phyloP scores from a whole-genome alignment of 73 alveolate genomes.

The Stentor roeselii region DNA sequence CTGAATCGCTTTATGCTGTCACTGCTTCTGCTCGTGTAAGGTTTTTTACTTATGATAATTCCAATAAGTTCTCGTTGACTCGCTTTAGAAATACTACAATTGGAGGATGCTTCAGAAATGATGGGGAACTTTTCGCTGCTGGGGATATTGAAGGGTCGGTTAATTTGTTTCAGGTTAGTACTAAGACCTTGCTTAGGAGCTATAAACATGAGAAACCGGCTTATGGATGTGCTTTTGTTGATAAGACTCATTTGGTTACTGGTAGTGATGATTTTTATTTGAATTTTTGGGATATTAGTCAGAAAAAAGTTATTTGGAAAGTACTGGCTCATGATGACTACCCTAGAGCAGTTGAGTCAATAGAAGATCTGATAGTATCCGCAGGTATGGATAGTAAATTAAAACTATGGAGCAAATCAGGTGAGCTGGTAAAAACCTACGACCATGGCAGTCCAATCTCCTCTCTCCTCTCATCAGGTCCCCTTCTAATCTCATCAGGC shows the following conservation, averaged over 20 bases:
- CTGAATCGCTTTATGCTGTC: background rate
- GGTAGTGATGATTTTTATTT: constrained; percentile 1
- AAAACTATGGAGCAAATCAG: background rate
- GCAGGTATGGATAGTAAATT: constrained; percentile 20
- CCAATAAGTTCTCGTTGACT: background rate
- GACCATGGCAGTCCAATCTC: constrained; percentile 10
- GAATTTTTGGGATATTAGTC: background rate
- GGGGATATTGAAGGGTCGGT: constrained; percentile 24
- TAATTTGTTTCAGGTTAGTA: background rate
- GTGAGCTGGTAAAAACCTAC: background rate
- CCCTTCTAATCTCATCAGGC: constrained; percentile 6
- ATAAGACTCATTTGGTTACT: background rate
- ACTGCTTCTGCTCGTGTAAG: constrained; percentile 12
- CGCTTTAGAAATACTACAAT: background rate
- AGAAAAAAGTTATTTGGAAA: background rate
- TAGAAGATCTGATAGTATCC: background rate
- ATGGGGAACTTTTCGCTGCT: constrained; percentile 24
- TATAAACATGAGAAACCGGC: background rate
- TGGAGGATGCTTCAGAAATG: constrained; percentile 9
- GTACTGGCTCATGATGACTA: background rate
- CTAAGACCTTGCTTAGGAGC: constrained; percentile 1
- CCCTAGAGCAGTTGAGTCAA: background rate
- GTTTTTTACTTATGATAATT: constrained; percentile 8
- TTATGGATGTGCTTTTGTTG: background rate
- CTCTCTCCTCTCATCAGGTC: background rate